A percentile compares a stretch with the other conserved stretches of the same genome.
These are phyloP conservation scores for Hyaloscypha variabilis DNA, from an alignment of 495 filamentous ascomycete genomes.

Conservation along the genomic window DNA sequence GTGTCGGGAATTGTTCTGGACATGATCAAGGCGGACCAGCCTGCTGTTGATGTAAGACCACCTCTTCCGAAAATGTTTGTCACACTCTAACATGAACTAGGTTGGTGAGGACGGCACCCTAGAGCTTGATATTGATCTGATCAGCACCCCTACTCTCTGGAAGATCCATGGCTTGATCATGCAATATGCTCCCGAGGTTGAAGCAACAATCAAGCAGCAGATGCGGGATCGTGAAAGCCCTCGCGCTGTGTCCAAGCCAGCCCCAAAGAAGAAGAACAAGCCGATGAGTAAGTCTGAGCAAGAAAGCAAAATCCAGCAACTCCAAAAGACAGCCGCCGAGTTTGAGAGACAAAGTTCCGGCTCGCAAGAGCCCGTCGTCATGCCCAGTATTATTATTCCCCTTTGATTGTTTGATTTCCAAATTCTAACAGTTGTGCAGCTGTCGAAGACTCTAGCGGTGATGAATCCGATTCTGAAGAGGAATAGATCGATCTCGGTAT, in stretches of 20 bases:
- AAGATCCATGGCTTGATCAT: constrained; percentile 78
- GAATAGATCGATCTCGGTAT: constrained; percentile 20
- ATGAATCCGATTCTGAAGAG: constrained; percentile 34
- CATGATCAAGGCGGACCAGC: constrained; percentile 88
- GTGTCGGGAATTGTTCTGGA: constrained; percentile 80
- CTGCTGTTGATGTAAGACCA: constrained; percentile 59
- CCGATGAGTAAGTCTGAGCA: constrained; percentile 96
- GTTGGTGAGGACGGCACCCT: constrained; percentile 73
- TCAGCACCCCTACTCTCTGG: constrained; percentile 72
- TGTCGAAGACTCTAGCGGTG: constrained; percentile 32
- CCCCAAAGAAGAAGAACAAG: constrained; percentile 95
- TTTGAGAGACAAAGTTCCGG: constrained; percentile 27
- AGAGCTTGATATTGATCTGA: constrained; percentile 87
- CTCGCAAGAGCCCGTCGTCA: constrained; percentile 30
- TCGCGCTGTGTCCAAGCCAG: constrained; percentile 47
- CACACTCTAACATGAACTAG: constrained; percentile 32
- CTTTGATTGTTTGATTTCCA: not conserved
- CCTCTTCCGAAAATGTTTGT: constrained; percentile 13
- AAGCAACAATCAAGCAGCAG: constrained; percentile 23
- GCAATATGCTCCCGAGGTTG: constrained; percentile 61
- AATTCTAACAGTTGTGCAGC: constrained; percentile 22
- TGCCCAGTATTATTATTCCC: constrained; percentile 28
- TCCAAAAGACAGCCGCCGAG: constrained; percentile 56
- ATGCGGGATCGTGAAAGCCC: constrained; percentile 42
- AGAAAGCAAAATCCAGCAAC: constrained; percentile 80